phyloP scores from a whole-genome alignment of 352 stramenopile species.

The Sclerospora graminicola region DNA sequence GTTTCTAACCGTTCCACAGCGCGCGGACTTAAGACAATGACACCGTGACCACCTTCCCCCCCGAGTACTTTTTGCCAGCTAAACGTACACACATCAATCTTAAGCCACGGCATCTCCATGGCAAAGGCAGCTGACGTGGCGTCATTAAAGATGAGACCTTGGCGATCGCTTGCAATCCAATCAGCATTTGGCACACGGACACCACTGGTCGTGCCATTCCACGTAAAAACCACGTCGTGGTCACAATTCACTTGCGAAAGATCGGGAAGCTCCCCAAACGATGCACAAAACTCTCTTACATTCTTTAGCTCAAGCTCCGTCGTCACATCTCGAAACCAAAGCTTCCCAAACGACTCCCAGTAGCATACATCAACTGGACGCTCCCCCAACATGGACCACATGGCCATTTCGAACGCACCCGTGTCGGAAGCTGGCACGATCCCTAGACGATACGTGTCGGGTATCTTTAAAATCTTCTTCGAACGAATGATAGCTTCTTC shows the following conservation, averaged over 20 bases:
- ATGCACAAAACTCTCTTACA: constrained; percentile 89
- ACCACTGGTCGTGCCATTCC: constrained; percentile 97
- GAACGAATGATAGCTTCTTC: constrained; percentile 92
- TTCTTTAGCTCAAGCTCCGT: constrained; percentile 92
- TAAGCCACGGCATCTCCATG: constrained; percentile 98
- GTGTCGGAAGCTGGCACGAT: constrained; percentile 98
- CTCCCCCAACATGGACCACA: constrained; percentile 97
- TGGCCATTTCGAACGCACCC: constrained; percentile 99
- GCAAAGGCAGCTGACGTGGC: constrained; percentile 97
- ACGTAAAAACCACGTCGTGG: constrained; percentile 98
- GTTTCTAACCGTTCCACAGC: constrained; percentile 95
- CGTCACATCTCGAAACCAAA: constrained; percentile 94
- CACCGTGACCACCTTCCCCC: constrained; percentile 95
- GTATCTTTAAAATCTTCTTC: constrained; percentile 91
- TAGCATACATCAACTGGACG: constrained; percentile 90
- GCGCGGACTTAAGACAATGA: constrained; percentile 94
- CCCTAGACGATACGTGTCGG: constrained; percentile 91
- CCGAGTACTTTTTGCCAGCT: constrained; percentile 99
- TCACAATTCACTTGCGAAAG: constrained; percentile 89
- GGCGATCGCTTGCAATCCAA: constrained; percentile 93
- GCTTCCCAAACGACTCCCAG: constrained; percentile 96
- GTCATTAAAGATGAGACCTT: constrained; percentile 95
- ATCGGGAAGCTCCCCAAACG: constrained; percentile 95
- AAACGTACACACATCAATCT: constrained; percentile 99
- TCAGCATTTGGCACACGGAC: constrained; percentile 93